Percentiles rank a stretch among this genome's conserved stretches.
Evolutionary conservation across 1,139 yeast species (phyloP).

Genomic region (Wickerhamomyces sp.): DNA sequence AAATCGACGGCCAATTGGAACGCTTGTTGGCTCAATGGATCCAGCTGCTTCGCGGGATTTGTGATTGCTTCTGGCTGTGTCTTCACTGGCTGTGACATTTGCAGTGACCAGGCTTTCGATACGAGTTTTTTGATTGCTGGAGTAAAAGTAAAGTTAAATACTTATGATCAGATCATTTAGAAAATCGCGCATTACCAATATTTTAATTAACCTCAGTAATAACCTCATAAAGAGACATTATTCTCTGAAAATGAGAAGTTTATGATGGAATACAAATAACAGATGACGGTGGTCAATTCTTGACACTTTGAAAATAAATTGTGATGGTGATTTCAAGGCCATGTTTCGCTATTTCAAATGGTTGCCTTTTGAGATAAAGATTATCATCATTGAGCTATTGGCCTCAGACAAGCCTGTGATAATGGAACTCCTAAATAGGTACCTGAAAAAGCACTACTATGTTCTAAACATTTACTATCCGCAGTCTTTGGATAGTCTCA

Average conservation of each 20-base stretch:
- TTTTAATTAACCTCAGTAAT: too few relatives aligned
- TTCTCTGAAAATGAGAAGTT: too few relatives aligned
- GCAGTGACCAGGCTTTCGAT: too few relatives aligned
- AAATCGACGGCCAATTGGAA: constrained; percentile 22
- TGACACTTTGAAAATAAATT: too few relatives aligned
- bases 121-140: too few relatives aligned
- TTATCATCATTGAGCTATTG: neutral
- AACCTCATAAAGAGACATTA: too few relatives aligned
- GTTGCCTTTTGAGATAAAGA: neutral
- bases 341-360: neutral
- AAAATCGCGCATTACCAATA: too few relatives aligned
- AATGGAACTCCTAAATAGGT: neutral
- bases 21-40: constrained; percentile 16
- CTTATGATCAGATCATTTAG: too few relatives aligned
- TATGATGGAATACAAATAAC: too few relatives aligned
- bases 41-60: neutral
- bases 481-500: neutral
- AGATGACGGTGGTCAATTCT: too few relatives aligned
- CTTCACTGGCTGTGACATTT: neutral
- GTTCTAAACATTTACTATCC: neutral
- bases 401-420: neutral
- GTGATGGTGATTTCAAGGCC: too few relatives aligned
- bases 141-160: too few relatives aligned
- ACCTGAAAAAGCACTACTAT: neutral
- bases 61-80: constrained; percentile 1